Percentiles rank a stretch among this genome's conserved stretches.
Conservation (phyloP, 1,139 yeast species). For the Hansenula lynferdii region DNA sequence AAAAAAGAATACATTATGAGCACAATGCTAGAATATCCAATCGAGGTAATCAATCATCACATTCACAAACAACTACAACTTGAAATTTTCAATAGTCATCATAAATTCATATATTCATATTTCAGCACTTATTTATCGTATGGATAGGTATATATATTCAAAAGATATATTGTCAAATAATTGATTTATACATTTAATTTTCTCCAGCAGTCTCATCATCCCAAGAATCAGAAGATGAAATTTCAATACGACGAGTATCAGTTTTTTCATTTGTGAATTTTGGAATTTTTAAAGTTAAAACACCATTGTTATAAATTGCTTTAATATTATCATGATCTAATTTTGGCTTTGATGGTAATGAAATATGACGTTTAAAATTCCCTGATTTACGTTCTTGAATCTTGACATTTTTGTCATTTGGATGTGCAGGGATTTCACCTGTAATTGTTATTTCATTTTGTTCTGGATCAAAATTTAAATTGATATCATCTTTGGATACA, state of each 20-base stretch:
- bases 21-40: too few species aligned
- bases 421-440: conserved; percentile 30
- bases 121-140: too few species aligned
- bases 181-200: too few species aligned
- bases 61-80: too few species aligned
- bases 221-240: conserved; percentile 25
- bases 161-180: too few species aligned
- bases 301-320: conserved; percentile 36
- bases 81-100: too few species aligned
- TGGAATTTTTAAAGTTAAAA: conserved; percentile 33
- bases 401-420: conserved; percentile 18
- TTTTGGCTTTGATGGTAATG: conserved; percentile 31
- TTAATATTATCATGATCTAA: conserved; percentile 35
- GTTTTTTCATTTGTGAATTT: conserved; percentile 27
- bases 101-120: too few species aligned
- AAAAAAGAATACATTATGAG: too few species aligned
- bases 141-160: too few species aligned
- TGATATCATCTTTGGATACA: conserved; percentile 31
- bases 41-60: too few species aligned
- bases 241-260: conserved; percentile 29
- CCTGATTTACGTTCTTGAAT: conserved; percentile 35
- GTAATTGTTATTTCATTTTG: conserved; percentile 31
- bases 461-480: conserved; percentile 35
- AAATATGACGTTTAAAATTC: conserved; percentile 34
- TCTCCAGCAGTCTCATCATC: not conserved